These are phyloP conservation scores for Pharnaceum exiguum DNA, from an alignment of 148 eudicot genomes.

Conservation along the genomic window DNA sequence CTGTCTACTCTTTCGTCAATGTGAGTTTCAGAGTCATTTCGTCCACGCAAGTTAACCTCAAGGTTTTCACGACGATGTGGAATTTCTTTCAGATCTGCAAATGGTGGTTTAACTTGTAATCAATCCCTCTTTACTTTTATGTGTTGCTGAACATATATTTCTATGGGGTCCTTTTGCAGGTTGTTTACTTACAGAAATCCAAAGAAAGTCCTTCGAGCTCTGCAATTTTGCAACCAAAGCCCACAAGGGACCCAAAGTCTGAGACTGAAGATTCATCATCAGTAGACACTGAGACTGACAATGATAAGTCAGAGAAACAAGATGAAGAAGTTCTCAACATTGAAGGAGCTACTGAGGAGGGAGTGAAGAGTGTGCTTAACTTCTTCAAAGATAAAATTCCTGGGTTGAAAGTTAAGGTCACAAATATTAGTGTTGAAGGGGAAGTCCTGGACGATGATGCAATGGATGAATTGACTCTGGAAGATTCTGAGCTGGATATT, in stretches of 20 bases:
- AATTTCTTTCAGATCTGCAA: not conserved
- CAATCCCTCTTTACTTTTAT: not conserved
- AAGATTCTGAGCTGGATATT: slow-evolving; percentile 35
- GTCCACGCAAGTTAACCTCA: too few species aligned
- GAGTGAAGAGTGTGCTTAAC: slow-evolving; percentile 81
- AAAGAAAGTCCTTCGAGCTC: slow-evolving; percentile 44
- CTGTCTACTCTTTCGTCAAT: too few species aligned
- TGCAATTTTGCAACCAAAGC: slow-evolving; percentile 49
- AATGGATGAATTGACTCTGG: slow-evolving; percentile 48
- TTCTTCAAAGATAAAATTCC: slow-evolving; percentile 97
- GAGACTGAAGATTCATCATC: slow-evolving; percentile 47
- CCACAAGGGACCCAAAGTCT: slow-evolving; percentile 41
- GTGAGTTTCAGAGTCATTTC: too few species aligned
- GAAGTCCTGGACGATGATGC: slow-evolving; percentile 62
- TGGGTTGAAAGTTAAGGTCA: slow-evolving; percentile 71
- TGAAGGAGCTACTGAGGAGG: slow-evolving; percentile 90
- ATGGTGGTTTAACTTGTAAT: not conserved
- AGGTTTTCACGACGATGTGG: not conserved
- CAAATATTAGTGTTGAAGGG: slow-evolving; percentile 52
- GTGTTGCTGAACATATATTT: slow-evolving; percentile 8
- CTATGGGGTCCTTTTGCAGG: slow-evolving; percentile 39
- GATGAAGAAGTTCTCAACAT: slow-evolving; percentile 55
- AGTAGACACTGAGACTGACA: slow-evolving; percentile 43
- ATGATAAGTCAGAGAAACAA: slow-evolving; percentile 60
- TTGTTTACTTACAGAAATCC: slow-evolving; percentile 58